A percentile compares a stretch with the other conserved stretches of the same genome.
Evolutionary conservation across 257 asterid genomes (phyloP).

Genomic region (Avicennia marina): DNA sequence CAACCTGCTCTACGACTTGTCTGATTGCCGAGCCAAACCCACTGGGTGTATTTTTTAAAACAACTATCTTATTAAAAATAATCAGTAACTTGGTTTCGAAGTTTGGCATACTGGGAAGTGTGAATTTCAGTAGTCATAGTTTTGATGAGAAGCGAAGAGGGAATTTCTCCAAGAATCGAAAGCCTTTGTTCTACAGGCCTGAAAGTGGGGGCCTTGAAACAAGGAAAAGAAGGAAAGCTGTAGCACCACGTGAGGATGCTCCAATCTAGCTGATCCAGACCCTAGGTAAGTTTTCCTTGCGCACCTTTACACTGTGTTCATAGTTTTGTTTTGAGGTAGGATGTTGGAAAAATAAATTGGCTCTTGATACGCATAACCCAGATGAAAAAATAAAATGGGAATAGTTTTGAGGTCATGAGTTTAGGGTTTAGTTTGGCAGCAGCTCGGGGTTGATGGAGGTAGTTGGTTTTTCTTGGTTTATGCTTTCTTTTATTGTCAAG

Average conservation of each 20-base stretch:
- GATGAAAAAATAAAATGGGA: conserved; percentile 9
- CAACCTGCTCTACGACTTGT: too few relatives aligned
- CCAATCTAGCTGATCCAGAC: conserved; percentile 21
- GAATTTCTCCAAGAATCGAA: conserved; percentile 14
- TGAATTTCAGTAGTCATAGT: too few relatives aligned
- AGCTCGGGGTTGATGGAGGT: conserved; percentile 10
- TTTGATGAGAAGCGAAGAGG: conserved; percentile 9
- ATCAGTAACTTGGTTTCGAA: too few relatives aligned
- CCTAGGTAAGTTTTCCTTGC: too few relatives aligned
- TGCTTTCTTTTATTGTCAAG: conserved; percentile 5
- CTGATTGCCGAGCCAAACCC: too few relatives aligned
- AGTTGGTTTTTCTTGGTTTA: conserved; percentile 14
- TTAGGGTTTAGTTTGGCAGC: conserved; percentile 23
- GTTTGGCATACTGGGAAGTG: too few relatives aligned
- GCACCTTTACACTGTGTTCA: background rate
- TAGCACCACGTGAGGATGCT: conserved; percentile 17
- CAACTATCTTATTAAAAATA: too few relatives aligned
- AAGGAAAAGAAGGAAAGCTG: conserved; percentile 7
- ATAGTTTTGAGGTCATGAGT: background rate
- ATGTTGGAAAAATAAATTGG: background rate
- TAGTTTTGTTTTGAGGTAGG: background rate
- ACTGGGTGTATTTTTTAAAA: too few relatives aligned
- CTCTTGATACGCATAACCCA: conserved; percentile 23
- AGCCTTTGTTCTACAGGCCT: background rate
- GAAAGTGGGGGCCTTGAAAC: background rate